These are phyloP conservation scores for Stygiomarasmius scandens DNA, from an alignment of 1,284 basidiomycete genomes.

Conservation along the genomic window DNA sequence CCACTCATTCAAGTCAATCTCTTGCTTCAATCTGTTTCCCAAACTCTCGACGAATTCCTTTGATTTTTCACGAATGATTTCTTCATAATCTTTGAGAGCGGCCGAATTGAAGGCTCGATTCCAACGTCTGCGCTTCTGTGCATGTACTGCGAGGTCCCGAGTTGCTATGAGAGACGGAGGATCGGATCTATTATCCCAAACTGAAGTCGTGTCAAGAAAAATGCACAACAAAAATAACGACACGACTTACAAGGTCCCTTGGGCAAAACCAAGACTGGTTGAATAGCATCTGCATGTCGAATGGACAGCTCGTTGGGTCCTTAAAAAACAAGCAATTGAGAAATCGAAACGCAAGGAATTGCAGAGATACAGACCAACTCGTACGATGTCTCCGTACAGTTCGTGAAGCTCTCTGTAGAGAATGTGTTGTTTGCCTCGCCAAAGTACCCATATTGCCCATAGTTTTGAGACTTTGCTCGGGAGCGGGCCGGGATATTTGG, in stretches of 20 bases:
- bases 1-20: conserved; percentile 45
- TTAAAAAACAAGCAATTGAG: neutral
- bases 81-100: conserved; percentile 51
- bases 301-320: conserved; percentile 15
- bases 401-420: conserved; percentile 35
- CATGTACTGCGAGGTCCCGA: conserved; percentile 40
- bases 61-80: conserved; percentile 39
- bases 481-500: conserved; percentile 35
- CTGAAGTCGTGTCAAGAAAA: neutral
- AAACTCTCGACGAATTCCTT: conserved; percentile 42
- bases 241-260: conserved; percentile 39
- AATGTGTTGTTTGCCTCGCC: conserved; percentile 32
- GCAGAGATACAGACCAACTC: conserved; percentile 33
- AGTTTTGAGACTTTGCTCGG: conserved; percentile 22
- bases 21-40: conserved; percentile 18
- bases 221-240: neutral
- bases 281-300: neutral
- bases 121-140: conserved; percentile 46
- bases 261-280: conserved; percentile 23
- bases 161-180: conserved; percentile 21
- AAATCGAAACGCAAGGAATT: neutral
- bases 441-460: conserved; percentile 24
- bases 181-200: conserved; percentile 32
- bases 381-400: conserved; percentile 39
- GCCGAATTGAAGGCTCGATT: conserved; percentile 48